These are phyloP conservation scores for Verticillium nubilum DNA, from an alignment of 2,329 filamentous ascomycete species.

Conservation along the genomic window DNA sequence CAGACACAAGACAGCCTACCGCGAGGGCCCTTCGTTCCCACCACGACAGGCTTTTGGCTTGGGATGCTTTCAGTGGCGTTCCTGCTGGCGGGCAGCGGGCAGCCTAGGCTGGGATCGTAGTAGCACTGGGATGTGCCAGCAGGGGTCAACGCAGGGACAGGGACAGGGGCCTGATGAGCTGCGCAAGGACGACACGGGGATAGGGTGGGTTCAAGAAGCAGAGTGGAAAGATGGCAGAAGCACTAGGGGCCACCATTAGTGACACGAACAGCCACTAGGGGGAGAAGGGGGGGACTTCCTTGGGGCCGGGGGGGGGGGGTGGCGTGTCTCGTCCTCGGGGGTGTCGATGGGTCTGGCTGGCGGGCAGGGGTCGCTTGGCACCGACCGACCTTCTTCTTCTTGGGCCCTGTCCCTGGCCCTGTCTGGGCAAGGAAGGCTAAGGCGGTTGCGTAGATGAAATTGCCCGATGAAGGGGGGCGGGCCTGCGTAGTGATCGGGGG, in stretches of 20 bases:
- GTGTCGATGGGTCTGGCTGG: background rate
- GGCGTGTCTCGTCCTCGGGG: background rate
- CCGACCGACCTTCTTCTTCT: constrained; percentile 7
- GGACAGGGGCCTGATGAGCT: constrained; percentile 21
- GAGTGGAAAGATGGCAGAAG: constrained; percentile 25
- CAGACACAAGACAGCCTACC: constrained; percentile 8
- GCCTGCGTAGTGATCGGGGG: background rate
- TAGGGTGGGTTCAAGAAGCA: constrained; percentile 8
- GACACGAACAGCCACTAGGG: constrained; percentile 19
- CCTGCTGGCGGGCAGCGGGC: constrained; percentile 11
- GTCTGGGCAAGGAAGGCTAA: constrained; percentile 14
- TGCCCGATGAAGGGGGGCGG: constrained; percentile 30
- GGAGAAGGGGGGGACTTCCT: background rate
- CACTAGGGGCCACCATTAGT: constrained; percentile 14
- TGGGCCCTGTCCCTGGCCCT: constrained; percentile 14
- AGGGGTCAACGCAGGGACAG: constrained; percentile 16
- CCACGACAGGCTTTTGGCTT: constrained; percentile 6
- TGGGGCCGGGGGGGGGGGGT: background rate
- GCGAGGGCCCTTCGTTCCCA: constrained; percentile 7
- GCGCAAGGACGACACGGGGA: background rate
- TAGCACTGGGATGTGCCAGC: constrained; percentile 9
- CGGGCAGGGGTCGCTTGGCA: constrained; percentile 15
- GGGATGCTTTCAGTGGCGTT: constrained; percentile 15
- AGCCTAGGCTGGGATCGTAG: constrained; percentile 11
- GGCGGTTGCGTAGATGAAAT: constrained; percentile 36